phyloP scores from a whole-genome alignment of 2,329 filamentous ascomycete species.

The Colletotrichum liriopes region DNA sequence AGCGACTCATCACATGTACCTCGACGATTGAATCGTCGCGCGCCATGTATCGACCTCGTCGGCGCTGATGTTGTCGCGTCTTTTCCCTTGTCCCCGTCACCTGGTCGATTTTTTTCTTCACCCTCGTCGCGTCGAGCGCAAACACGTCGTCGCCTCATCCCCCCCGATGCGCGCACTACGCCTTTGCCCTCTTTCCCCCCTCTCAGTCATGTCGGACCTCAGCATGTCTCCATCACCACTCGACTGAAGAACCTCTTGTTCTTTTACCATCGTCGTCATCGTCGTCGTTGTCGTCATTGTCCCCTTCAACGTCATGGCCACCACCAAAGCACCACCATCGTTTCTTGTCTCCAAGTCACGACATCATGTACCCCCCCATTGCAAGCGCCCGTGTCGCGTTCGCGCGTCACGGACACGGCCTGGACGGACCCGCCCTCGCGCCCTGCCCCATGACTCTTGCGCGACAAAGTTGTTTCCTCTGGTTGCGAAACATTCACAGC shows the following conservation, averaged over 20 bases:
- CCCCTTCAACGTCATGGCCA: neutral
- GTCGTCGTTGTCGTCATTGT: too few relatives aligned
- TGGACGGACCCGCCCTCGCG: slow-evolving; percentile 9
- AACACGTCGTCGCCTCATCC: slow-evolving; percentile 1
- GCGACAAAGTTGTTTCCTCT: slow-evolving; percentile 34
- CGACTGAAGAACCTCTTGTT: neutral
- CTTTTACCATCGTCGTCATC: too few relatives aligned
- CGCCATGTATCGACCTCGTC: neutral
- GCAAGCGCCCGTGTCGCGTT: slow-evolving; percentile 35
- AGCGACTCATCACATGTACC: slow-evolving; percentile 34
- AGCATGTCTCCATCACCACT: neutral
- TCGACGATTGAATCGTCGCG: slow-evolving; percentile 16
- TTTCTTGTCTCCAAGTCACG: slow-evolving; percentile 11
- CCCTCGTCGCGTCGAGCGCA: slow-evolving; percentile 11
- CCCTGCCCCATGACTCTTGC: slow-evolving; percentile 38
- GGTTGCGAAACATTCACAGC: slow-evolving; percentile 36
- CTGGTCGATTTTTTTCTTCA: neutral
- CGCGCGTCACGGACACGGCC: slow-evolving; percentile 22
- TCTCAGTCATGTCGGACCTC: neutral
- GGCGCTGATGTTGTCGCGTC: slow-evolving; percentile 18
- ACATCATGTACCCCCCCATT: slow-evolving; percentile 30
- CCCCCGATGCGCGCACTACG: neutral
- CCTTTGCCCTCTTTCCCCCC: neutral
- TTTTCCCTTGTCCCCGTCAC: slow-evolving; percentile 10
- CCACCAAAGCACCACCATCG: neutral